A percentile compares a stretch with the other conserved stretches of the same genome.
Conservation (phyloP, 257 asterid genomes). For the Solanum medicagineum region DNA sequence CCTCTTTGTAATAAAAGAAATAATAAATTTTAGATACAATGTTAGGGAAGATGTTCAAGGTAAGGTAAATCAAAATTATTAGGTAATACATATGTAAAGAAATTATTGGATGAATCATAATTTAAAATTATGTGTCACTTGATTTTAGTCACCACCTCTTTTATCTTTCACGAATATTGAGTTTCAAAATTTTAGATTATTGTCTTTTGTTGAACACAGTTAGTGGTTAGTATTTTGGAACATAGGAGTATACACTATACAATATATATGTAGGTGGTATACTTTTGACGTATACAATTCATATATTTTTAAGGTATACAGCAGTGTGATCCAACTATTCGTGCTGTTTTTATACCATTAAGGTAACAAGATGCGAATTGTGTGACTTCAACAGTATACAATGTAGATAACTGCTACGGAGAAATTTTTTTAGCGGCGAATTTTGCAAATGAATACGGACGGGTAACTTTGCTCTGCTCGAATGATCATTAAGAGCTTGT, state of each 20-base stretch:
- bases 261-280: background rate
- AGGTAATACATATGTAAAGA: background rate
- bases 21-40: background rate
- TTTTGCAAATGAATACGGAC: background rate
- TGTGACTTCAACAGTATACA: background rate
- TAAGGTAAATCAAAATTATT: background rate
- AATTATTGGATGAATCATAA: background rate
- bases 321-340: background rate
- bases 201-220: background rate
- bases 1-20: constrained; percentile 7
- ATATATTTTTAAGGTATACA: background rate
- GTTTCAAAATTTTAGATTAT: background rate
- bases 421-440: too few species aligned
- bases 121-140: background rate
- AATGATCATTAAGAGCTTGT: background rate
- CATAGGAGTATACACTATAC: background rate
- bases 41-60: background rate
- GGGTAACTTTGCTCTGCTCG: background rate
- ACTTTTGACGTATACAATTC: background rate
- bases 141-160: background rate
- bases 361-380: background rate
- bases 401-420: background rate
- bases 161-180: background rate
- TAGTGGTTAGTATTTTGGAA: background rate
- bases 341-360: background rate